Conservation (phyloP, 139 green algal species). For the Zygnema cylindricum region DNA sequence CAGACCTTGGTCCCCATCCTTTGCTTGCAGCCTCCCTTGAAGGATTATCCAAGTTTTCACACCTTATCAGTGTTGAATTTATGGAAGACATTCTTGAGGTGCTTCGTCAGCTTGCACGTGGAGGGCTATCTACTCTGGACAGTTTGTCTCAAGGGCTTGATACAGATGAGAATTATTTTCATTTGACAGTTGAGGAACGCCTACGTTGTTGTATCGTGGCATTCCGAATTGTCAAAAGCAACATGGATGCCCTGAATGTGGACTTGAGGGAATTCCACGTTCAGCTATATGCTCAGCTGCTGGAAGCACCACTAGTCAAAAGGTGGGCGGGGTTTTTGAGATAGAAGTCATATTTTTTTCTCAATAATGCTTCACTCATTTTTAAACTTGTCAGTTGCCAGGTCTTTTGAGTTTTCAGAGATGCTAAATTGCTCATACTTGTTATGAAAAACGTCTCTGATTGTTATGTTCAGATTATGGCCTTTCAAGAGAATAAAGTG, state of each 20-base stretch:
- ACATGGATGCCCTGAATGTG: slow-evolving; percentile 65
- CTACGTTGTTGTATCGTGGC: slow-evolving; percentile 56
- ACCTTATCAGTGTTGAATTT: slow-evolving; percentile 67
- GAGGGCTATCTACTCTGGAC: neutral
- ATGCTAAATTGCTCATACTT: neutral
- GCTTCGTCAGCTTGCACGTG: slow-evolving; percentile 23
- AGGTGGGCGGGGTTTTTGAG: neutral
- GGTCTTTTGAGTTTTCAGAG: neutral
- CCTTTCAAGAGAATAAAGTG: too few relatives aligned
- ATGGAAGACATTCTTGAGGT: slow-evolving; percentile 58
- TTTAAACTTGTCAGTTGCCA: neutral
- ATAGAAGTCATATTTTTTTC: too few relatives aligned
- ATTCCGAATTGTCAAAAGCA: slow-evolving; percentile 61
- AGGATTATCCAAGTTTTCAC: slow-evolving; percentile 65
- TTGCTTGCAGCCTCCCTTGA: slow-evolving; percentile 53
- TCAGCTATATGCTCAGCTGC: slow-evolving; percentile 61
- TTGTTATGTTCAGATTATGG: too few relatives aligned
- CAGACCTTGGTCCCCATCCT: slow-evolving; percentile 20
- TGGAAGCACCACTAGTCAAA: slow-evolving; percentile 42
- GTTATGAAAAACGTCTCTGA: too few relatives aligned
- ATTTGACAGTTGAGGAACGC: slow-evolving; percentile 36
- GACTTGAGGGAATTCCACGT: slow-evolving; percentile 59
- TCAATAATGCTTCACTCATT: neutral
- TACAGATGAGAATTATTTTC: slow-evolving; percentile 7
- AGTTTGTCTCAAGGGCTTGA: neutral